phyloP scores from a whole-genome alignment of 495 filamentous ascomycete species.

The Penicillium fimorum region DNA sequence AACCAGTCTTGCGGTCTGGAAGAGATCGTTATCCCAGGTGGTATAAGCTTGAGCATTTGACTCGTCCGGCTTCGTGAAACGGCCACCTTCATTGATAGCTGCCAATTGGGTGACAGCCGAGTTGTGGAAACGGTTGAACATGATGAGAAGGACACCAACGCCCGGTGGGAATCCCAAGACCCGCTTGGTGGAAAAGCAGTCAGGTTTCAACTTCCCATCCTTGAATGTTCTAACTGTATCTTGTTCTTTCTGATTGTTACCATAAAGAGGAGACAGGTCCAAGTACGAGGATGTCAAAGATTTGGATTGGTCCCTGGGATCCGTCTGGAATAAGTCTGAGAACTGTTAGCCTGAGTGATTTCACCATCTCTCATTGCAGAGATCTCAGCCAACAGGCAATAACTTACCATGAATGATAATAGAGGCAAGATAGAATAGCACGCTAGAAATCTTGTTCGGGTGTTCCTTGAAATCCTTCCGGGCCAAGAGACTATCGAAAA shows the following conservation, averaged over 20 bases:
- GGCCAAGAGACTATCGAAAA: slow-evolving; percentile 76
- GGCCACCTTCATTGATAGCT: slow-evolving; percentile 57
- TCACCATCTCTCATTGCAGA: background rate
- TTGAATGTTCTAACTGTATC: slow-evolving; percentile 72
- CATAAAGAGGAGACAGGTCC: slow-evolving; percentile 82
- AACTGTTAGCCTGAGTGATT: slow-evolving; percentile 21
- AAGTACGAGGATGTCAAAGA: slow-evolving; percentile 81
- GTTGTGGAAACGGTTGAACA: slow-evolving; percentile 77
- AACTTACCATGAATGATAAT: slow-evolving; percentile 78
- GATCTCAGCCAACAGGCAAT: background rate
- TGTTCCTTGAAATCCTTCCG: slow-evolving; percentile 62
- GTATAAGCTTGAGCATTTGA: slow-evolving; percentile 50
- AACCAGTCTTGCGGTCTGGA: slow-evolving; percentile 70
- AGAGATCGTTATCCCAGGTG: slow-evolving; percentile 73
- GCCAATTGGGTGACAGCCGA: slow-evolving; percentile 61
- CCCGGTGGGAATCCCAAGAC: slow-evolving; percentile 81
- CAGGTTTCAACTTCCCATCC: slow-evolving; percentile 81
- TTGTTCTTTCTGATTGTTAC: slow-evolving; percentile 75
- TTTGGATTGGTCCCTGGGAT: slow-evolving; percentile 53
- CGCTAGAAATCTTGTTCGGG: slow-evolving; percentile 79
- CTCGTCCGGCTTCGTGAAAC: slow-evolving; percentile 54
- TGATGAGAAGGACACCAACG: slow-evolving; percentile 71
- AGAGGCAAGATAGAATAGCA: slow-evolving; percentile 85
- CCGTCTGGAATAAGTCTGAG: slow-evolving; percentile 61
- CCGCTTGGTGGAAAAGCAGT: slow-evolving; percentile 75